Evolutionary conservation across 164 flowering plant genomes (phyloP), one percentile per base, ranked within the genome.

Genomic region (Magnolia sinica): DNA sequence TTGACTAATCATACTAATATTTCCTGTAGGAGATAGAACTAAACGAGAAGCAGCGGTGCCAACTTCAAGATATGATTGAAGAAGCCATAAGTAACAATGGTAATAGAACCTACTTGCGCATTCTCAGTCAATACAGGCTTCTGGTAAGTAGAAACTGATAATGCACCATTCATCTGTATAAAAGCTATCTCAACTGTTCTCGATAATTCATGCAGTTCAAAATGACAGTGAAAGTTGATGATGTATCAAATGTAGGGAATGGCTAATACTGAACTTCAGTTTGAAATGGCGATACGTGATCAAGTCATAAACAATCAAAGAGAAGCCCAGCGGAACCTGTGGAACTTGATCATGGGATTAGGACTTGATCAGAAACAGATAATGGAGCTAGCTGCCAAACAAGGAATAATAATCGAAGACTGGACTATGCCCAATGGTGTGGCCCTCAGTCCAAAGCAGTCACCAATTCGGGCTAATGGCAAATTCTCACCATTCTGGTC

Each of bases 251-350:
- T 83, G 78, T 73, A 94, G 98, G 95, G 92, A 71, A 94, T 94
- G 93, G 83, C 92, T n/a, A 94, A 94, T 80, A 87, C 91, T 6
- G 98, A 94, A 82, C 98, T 94, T 79, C 98, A 91, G 86, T 87
- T 92, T 78, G 96, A 94, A 87, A 89, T 94, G 83, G 98, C 98
- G 67, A 89, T 91, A 85, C 87, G 98, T 61, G 98, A 94, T 85
- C 95, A 94, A 84, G 83, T 92, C 72, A 94, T 94, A 76, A 81
- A 91, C 86, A 89, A 85, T 78, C 96, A 94, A 79, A 73, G 89
- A 77, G 96, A 91, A 79, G 84, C 89, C n/a, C 92, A 89, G 50
- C 87, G 87, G 78, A 90, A 87, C 76, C 81, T 94, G 23, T 94
- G 98, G 96, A 88, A 87, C 80, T 75, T 94, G 85, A 86, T 94